phyloP scores from a whole-genome alignment of 148 eudicot species.

The Rhododendron molle region DNA sequence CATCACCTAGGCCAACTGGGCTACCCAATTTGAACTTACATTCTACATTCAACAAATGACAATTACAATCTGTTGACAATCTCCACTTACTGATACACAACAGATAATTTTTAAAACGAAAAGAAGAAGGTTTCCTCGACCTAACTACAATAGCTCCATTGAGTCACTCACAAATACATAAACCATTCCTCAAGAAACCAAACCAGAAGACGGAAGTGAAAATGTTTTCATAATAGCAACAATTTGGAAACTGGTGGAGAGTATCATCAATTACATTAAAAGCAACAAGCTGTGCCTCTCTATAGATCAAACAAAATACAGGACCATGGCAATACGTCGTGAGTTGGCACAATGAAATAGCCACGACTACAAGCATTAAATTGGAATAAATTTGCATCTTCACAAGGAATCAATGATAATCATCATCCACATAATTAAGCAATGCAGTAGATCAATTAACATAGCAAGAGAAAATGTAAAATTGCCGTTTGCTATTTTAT shows the following conservation, averaged over 20 bases:
- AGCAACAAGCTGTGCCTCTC: not conserved
- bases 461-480: not conserved
- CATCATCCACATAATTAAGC: not conserved
- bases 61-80: not conserved
- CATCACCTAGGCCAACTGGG: too few relatives aligned
- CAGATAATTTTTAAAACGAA: not conserved
- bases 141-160: not conserved
- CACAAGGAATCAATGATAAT: not conserved
- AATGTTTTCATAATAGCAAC: not conserved
- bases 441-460: not conserved
- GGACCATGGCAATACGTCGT: not conserved
- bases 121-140: not conserved
- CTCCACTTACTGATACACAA: not conserved
- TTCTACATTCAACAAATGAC: not conserved
- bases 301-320: not conserved
- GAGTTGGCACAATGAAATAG: not conserved
- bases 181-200: not conserved
- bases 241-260: not conserved
- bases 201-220: not conserved
- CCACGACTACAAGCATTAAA: not conserved
- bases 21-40: not conserved
- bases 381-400: not conserved
- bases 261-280: not conserved
- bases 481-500: constrained; percentile 25
- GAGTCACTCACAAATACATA: not conserved